These are phyloP conservation scores for Aspergillus sclerotiicarbonarius DNA, from an alignment of 495 filamentous ascomycete genomes.

Conservation along the genomic window DNA sequence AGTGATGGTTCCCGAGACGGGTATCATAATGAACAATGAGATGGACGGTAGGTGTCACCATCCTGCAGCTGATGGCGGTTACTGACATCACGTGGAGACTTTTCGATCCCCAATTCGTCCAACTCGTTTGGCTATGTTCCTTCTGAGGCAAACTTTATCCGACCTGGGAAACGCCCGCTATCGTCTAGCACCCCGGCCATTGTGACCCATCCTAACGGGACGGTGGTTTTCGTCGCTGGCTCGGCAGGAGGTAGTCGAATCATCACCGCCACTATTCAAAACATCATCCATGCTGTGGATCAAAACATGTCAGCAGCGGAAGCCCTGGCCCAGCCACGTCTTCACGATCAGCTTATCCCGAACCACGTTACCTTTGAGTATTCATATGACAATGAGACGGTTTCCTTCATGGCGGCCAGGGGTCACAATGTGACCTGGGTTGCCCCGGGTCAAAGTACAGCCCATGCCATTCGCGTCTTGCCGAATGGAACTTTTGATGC, in stretches of 20 bases:
- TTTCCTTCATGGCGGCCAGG: conserved; percentile 57
- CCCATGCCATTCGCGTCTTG: conserved; percentile 66
- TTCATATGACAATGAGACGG: conserved; percentile 62
- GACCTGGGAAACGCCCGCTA: conserved; percentile 76
- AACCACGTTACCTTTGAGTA: conserved; percentile 69
- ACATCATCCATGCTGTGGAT: conserved; percentile 71
- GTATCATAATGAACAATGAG: conserved; percentile 89
- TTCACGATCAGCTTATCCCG: conserved; percentile 84
- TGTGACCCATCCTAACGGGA: conserved; percentile 63
- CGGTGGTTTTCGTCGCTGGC: conserved; percentile 67
- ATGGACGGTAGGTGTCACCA: conserved; percentile 66
- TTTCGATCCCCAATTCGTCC: conserved; percentile 69
- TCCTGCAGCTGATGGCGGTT: background rate
- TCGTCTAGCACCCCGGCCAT: conserved; percentile 79
- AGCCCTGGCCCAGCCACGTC: conserved; percentile 62
- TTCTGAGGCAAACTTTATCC: conserved; percentile 76
- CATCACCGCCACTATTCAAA: conserved; percentile 79
- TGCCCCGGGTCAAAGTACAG: conserved; percentile 60
- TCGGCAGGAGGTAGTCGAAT: conserved; percentile 87
- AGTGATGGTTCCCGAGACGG: conserved; percentile 76
- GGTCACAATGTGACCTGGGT: conserved; percentile 78
- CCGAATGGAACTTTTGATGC: conserved; percentile 76
- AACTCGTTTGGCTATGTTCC: conserved; percentile 85
- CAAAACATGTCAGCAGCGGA: conserved; percentile 54
- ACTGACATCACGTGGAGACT: conserved; percentile 40